These are phyloP conservation scores for Paraconiothyrium brasiliense DNA, from an alignment of 2,329 filamentous ascomycete genomes.

Conservation along the genomic window DNA sequence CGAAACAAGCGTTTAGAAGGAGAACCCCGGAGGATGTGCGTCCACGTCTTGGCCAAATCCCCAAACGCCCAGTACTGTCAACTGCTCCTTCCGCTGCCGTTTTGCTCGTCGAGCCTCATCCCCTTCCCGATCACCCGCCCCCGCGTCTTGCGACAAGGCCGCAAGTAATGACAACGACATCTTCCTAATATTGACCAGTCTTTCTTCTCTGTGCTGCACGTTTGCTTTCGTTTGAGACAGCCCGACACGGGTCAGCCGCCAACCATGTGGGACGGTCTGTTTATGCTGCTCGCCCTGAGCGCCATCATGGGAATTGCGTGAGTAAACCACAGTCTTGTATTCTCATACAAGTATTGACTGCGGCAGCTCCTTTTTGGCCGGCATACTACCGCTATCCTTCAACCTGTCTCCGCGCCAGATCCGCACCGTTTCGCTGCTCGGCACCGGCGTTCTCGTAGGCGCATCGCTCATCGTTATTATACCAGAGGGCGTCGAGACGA, in stretches of 20 bases:
- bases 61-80: too few relatives aligned
- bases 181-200: conserved; percentile 21
- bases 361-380: conserved; percentile 87
- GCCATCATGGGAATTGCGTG: conserved; percentile 72
- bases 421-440: conserved; percentile 88
- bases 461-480: conserved; percentile 98
- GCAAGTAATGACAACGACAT: conserved; percentile 13
- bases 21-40: conserved; percentile 4
- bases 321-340: conserved; percentile 36
- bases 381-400: conserved; percentile 89
- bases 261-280: conserved; percentile 68
- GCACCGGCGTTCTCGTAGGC: conserved; percentile 92
- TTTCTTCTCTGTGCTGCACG: conserved; percentile 27
- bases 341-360: conserved; percentile 23
- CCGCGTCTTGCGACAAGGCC: conserved; percentile 20
- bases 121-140: conserved; percentile 1
- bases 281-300: conserved; percentile 72
- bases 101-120: neutral
- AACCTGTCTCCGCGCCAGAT: conserved; percentile 86
- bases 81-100: neutral
- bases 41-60: neutral
- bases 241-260: conserved; percentile 20
- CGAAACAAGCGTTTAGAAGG: conserved; percentile 15
- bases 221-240: conserved; percentile 17
- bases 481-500: conserved; percentile 91